A percentile compares a stretch with the other conserved stretches of the same genome.
These are phyloP conservation scores for Chalciporus piperatoides DNA, from an alignment of 1,284 basidiomycete genomes.

Conservation along the genomic window DNA sequence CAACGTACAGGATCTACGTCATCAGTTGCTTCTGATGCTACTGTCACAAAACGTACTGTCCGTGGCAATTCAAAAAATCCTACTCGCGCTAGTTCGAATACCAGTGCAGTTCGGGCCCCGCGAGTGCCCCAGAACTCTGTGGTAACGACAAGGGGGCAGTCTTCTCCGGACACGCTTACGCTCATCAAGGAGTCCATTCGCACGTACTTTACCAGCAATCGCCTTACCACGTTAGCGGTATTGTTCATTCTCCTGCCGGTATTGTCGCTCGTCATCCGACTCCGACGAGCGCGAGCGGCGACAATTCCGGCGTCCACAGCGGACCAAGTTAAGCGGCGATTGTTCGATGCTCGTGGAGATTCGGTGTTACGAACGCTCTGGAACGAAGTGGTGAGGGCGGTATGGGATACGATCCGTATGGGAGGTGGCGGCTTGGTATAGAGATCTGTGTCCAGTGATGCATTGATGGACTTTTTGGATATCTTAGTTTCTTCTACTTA, in stretches of 20 bases:
- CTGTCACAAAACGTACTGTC: conserved; percentile 23
- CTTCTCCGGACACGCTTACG: conserved; percentile 41
- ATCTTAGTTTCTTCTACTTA: conserved; percentile 8
- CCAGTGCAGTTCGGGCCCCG: conserved; percentile 30
- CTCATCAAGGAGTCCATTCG: conserved; percentile 45
- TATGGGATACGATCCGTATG: conserved; percentile 70
- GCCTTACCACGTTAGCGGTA: conserved; percentile 46
- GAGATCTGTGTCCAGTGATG: not conserved
- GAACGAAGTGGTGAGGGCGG: conserved; percentile 50
- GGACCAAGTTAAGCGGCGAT: conserved; percentile 54
- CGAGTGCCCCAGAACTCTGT: conserved; percentile 20
- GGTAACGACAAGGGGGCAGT: conserved; percentile 26
- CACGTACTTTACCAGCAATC: conserved; percentile 45
- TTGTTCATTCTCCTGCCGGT: conserved; percentile 61
- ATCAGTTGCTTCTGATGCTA: conserved; percentile 24
- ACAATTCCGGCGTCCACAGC: conserved; percentile 38
- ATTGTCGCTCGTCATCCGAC: conserved; percentile 53
- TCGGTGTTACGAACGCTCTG: conserved; percentile 45
- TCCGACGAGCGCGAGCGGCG: conserved; percentile 36
- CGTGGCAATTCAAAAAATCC: conserved; percentile 8
- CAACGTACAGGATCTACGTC: conserved; percentile 25
- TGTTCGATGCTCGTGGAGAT: conserved; percentile 40
- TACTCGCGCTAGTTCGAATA: conserved; percentile 13
- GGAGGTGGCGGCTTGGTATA: conserved; percentile 70
- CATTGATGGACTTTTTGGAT: not conserved